These are phyloP conservation scores for Russula lepida DNA, from an alignment of 768 basidiomycete genomes.

Conservation along the genomic window DNA sequence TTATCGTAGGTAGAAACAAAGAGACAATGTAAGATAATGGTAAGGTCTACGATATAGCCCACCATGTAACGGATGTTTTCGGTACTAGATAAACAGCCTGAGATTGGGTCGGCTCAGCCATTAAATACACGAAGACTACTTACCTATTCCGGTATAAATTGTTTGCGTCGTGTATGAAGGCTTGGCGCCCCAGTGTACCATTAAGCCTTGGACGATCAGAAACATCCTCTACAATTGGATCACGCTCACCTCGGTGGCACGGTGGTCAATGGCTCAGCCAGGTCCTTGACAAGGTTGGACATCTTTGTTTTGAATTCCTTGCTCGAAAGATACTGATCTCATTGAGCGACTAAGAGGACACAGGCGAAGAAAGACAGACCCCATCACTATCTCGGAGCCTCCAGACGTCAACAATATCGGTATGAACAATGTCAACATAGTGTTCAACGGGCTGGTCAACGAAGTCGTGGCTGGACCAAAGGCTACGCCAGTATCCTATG, in stretches of 20 bases:
- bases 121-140: neutral
- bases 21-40: neutral
- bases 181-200: no score
- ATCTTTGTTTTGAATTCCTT: neutral
- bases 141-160: neutral
- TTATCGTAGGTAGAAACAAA: neutral
- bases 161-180: neutral
- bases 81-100: neutral
- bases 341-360: neutral
- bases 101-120: neutral
- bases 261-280: neutral
- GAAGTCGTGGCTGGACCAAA: constrained; percentile 1
- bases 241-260: neutral
- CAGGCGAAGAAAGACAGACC: neutral
- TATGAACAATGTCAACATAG: neutral
- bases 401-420: constrained; percentile 1
- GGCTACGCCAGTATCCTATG: constrained; percentile 10
- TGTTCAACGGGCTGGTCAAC: neutral
- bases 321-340: constrained; percentile 2
- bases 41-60: constrained; percentile 10
- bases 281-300: neutral
- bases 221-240: no score
- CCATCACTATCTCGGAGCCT: neutral
- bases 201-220: no score
- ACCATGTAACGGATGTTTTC: constrained; percentile 1